Evolutionary conservation across 2,329 filamentous ascomycete species (phyloP).

Genomic region (Aspergillus brunneoviolaceus): DNA sequence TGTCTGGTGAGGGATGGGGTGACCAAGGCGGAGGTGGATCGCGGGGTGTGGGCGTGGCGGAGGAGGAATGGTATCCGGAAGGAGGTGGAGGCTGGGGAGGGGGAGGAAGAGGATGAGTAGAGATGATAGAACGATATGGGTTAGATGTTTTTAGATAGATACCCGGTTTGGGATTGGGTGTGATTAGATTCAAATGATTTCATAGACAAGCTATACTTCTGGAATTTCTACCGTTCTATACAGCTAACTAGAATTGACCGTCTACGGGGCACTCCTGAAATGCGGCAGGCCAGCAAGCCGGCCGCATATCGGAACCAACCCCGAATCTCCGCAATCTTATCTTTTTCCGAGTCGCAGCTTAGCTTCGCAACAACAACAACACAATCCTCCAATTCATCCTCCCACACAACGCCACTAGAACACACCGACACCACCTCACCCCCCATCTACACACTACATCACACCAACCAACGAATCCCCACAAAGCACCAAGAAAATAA

Average conservation of each 20-base stretch:
- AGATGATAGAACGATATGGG: not conserved
- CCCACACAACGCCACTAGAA: not conserved
- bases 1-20: slow-evolving; percentile 78
- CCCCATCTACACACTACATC: not conserved
- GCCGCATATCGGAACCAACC: not conserved
- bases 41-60: slow-evolving; percentile 78
- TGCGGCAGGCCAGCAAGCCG: too few relatives aligned
- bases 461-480: not conserved
- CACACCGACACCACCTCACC: not conserved
- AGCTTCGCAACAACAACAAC: not conserved
- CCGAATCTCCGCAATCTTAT: not conserved
- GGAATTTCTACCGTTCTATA: too few relatives aligned
- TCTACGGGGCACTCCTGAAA: too few relatives aligned
- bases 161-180: not conserved
- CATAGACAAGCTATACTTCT: too few relatives aligned
- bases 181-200: too few relatives aligned
- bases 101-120: slow-evolving; percentile 9
- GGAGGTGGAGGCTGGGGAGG: slow-evolving; percentile 11
- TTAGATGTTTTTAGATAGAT: slow-evolving; percentile 3
- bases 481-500: not conserved
- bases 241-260: too few relatives aligned
- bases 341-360: not conserved
- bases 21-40: slow-evolving; percentile 72
- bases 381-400: not conserved
- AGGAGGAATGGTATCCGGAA: slow-evolving; percentile 59